Evolutionary conservation across 768 basidiomycete species (phyloP).

Genomic region (Pleurotus cornucopiae): DNA sequence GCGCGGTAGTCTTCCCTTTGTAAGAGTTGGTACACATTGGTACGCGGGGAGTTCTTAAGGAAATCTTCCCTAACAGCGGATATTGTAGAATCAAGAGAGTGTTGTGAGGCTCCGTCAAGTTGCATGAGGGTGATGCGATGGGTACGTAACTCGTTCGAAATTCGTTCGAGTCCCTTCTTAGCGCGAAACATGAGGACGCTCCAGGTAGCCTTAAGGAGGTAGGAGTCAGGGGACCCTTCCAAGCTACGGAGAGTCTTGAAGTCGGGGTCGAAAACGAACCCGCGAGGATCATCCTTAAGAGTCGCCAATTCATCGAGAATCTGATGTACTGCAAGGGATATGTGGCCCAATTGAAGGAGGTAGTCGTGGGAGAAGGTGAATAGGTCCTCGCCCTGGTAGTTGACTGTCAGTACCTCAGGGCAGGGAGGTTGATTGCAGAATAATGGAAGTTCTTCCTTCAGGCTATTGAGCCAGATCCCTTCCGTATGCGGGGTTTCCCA

Average conservation of each 20-base stretch:
- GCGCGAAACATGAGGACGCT: not conserved
- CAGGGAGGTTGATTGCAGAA: not conserved
- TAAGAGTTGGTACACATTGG: not conserved
- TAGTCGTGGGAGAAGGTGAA: not conserved
- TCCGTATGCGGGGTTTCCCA: not conserved
- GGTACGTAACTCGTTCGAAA: not conserved
- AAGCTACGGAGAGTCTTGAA: not conserved
- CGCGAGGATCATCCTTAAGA: not conserved
- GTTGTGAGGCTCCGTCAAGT: not conserved
- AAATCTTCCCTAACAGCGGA: not conserved
- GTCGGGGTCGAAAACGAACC: not conserved
- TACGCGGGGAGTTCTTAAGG: not conserved
- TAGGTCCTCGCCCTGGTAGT: not conserved
- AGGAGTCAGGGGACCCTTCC: not conserved
- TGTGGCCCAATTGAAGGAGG: not conserved
- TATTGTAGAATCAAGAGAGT: not conserved
- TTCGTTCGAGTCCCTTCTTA: not conserved
- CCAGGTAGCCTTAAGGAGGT: not conserved
- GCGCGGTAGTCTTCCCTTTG: not conserved
- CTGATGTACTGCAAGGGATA: not conserved
- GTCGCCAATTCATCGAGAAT: not conserved
- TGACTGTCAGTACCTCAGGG: not conserved
- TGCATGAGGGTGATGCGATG: not conserved
- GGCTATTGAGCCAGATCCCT: not conserved
- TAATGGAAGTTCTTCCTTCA: not conserved